These are phyloP conservation scores for Fusarium stilboides DNA, from an alignment of 2,329 filamentous ascomycete genomes.

Conservation along the genomic window DNA sequence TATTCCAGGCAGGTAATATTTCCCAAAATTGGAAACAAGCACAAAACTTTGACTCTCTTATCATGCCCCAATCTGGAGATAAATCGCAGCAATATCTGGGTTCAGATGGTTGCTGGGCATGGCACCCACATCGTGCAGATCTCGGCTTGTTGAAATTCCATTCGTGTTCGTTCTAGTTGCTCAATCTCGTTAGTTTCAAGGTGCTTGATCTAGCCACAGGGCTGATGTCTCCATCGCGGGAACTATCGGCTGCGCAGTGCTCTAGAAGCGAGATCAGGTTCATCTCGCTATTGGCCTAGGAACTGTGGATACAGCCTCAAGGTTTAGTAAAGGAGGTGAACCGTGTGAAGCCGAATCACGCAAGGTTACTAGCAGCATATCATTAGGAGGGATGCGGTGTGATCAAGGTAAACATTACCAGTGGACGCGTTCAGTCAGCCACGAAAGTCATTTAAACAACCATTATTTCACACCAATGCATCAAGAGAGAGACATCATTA, in stretches of 20 bases:
- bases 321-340: background rate
- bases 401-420: background rate
- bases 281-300: background rate
- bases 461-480: background rate
- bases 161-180: background rate
- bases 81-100: too few species aligned
- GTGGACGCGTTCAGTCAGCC: too few species aligned
- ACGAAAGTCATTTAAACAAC: too few species aligned
- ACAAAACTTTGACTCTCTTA: too few species aligned
- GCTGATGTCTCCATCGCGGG: slow-evolving; percentile 5
- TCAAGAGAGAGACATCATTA: background rate
- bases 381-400: background rate
- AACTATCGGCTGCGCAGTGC: slow-evolving; percentile 15
- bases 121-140: too few species aligned
- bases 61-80: too few species aligned
- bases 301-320: slow-evolving; percentile 1
- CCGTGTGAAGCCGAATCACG: slow-evolving; percentile 32
- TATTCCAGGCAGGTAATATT: too few species aligned
- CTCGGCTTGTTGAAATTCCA: too few species aligned
- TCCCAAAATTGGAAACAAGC: too few species aligned
- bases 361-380: background rate
- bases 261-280: background rate
- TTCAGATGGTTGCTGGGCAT: too few species aligned
- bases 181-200: accelerated
- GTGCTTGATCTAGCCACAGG: background rate